Percentiles rank a stretch among this genome's conserved stretches.
phyloP scores from a whole-genome alignment of 495 filamentous ascomycete genomes.

The Aspergillus indologenus region DNA sequence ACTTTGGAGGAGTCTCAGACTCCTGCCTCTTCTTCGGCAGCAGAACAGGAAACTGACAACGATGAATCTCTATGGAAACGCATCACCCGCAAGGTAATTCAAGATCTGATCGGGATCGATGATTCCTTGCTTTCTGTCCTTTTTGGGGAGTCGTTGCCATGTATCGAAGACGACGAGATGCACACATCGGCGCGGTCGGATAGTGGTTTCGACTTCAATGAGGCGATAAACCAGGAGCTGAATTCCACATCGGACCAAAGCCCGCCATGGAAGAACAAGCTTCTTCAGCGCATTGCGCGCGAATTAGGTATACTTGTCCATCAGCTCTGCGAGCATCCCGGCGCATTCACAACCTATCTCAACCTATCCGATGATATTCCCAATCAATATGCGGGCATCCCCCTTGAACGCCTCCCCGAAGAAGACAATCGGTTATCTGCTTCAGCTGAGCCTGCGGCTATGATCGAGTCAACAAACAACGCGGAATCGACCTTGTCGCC shows the following conservation, averaged over 20 bases:
- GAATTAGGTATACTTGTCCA: conserved; percentile 83
- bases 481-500: conserved; percentile 34
- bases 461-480: conserved; percentile 22
- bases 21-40: conserved; percentile 13
- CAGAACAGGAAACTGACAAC: conserved; percentile 16
- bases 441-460: conserved; percentile 16
- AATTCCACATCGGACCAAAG: conserved; percentile 41
- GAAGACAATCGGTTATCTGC: conserved; percentile 17
- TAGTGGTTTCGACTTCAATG: conserved; percentile 27
- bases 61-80: conserved; percentile 73
- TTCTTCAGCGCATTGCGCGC: conserved; percentile 78
- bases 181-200: conserved; percentile 12
- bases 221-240: conserved; percentile 31
- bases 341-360: conserved; percentile 76
- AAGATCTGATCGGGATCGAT: conserved; percentile 87
- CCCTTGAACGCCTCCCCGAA: conserved; percentile 34
- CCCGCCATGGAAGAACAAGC: conserved; percentile 66
- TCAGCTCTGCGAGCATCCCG: conserved; percentile 75
- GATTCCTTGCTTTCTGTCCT: conserved; percentile 78
- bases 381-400: conserved; percentile 54
- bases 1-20: conserved; percentile 21
- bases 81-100: conserved; percentile 81
- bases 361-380: conserved; percentile 38
- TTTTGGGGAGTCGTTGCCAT: conserved; percentile 77
- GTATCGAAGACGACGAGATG: conserved; percentile 36